Conservation (phyloP, 2,329 filamentous ascomycete genomes). For the Trichothecium roseum region DNA sequence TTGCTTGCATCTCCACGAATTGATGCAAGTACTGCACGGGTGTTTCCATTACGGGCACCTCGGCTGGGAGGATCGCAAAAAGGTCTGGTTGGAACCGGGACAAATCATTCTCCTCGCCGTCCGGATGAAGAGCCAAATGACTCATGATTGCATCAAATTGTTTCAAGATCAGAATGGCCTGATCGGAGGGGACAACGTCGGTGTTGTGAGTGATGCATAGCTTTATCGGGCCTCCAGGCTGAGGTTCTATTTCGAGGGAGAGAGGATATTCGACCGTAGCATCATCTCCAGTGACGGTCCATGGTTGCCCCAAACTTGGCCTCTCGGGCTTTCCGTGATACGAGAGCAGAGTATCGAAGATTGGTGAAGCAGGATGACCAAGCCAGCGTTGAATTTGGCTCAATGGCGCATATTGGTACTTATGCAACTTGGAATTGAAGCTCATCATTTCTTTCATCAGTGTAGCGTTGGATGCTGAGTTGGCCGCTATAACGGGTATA, state of each 20-base stretch:
- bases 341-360: slow-evolving; percentile 80
- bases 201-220: slow-evolving; percentile 58
- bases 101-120: slow-evolving; percentile 28
- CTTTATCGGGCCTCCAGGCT: slow-evolving; percentile 31
- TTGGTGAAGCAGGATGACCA: slow-evolving; percentile 48
- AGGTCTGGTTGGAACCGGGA: slow-evolving; percentile 23
- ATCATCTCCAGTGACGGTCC: slow-evolving; percentile 53
- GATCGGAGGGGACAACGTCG: slow-evolving; percentile 54
- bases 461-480: slow-evolving; percentile 40
- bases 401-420: slow-evolving; percentile 63
- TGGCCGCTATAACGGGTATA: slow-evolving; percentile 57
- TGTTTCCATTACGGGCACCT: slow-evolving; percentile 44
- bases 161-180: slow-evolving; percentile 54
- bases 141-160: slow-evolving; percentile 64
- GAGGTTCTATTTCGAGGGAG: slow-evolving; percentile 68
- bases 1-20: slow-evolving; percentile 60
- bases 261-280: slow-evolving; percentile 67
- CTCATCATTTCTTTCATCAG: slow-evolving; percentile 54
- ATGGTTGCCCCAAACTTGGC: slow-evolving; percentile 26
- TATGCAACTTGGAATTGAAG: slow-evolving; percentile 53
- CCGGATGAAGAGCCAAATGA: slow-evolving; percentile 42
- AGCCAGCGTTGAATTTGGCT: slow-evolving; percentile 63
- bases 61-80: slow-evolving; percentile 57
- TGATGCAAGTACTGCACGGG: slow-evolving; percentile 58
- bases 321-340: slow-evolving; percentile 54